A percentile compares a stretch with the other conserved stretches of the same genome.
Evolutionary conservation across 306 rosid species (phyloP).

Genomic region (Pyrus pyrifolia): DNA sequence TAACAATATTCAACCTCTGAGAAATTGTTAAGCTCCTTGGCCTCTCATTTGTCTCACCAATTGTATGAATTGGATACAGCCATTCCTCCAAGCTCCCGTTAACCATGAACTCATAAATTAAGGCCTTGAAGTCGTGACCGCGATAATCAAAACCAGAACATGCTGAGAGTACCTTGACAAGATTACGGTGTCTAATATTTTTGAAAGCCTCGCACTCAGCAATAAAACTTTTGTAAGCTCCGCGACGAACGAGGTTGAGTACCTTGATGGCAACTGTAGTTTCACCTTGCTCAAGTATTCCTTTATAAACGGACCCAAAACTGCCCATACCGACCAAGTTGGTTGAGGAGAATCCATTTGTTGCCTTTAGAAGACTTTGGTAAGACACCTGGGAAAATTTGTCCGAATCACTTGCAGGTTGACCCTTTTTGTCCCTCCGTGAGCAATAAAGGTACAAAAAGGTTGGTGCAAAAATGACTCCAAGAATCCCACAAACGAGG

Average conservation of each 20-base stretch:
- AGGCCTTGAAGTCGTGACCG: constrained; percentile 27
- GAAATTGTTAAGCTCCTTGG: constrained; percentile 11
- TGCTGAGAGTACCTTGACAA: constrained; percentile 29
- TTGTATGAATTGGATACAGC: constrained; percentile 12
- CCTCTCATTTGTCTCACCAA: not conserved
- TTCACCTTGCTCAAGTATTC: constrained; percentile 11
- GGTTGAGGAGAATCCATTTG: constrained; percentile 8
- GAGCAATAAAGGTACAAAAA: not conserved
- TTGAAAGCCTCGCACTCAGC: constrained; percentile 15
- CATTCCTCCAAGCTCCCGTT: constrained; percentile 32
- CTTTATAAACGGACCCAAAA: constrained; percentile 33
- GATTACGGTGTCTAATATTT: constrained; percentile 30
- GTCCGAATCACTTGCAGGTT: not conserved
- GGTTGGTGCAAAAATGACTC: no score
- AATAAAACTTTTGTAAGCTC: constrained; percentile 36
- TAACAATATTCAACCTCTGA: constrained; percentile 19
- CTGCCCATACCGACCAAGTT: constrained; percentile 26
- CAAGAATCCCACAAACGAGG: no score
- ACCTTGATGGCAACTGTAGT: constrained; percentile 28
- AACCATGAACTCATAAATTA: constrained; percentile 32
- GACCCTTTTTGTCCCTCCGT: not conserved
- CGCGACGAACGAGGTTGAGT: constrained; percentile 27
- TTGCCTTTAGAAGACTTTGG: not conserved
- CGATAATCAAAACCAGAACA: constrained; percentile 16
- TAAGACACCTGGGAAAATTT: not conserved